phyloP scores from a whole-genome alignment of 2,329 filamentous ascomycete species.

The Colletotrichum paranaense region DNA sequence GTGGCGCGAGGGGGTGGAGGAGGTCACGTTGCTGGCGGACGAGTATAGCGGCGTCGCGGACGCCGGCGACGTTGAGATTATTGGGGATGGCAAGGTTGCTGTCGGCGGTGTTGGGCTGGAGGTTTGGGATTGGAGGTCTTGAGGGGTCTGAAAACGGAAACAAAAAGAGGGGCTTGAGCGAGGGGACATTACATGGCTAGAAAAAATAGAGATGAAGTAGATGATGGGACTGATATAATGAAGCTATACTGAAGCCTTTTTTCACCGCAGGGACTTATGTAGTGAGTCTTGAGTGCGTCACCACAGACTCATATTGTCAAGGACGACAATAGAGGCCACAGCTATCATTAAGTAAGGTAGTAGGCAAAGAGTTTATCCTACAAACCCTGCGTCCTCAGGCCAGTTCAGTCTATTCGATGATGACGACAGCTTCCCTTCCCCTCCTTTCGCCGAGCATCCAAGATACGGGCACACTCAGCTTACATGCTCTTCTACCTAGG shows the following conservation, averaged over 20 bases:
- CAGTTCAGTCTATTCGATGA: too few species aligned
- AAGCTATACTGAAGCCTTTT: neutral
- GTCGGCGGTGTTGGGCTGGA: constrained; percentile 61
- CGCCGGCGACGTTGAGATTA: constrained; percentile 61
- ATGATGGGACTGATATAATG: neutral
- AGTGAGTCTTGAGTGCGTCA: neutral
- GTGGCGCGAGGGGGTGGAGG: constrained; percentile 33
- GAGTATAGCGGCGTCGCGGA: constrained; percentile 71
- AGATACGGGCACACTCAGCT: too few species aligned
- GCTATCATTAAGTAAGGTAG: too few species aligned
- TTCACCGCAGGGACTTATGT: neutral
- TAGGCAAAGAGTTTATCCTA: too few species aligned
- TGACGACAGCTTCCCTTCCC: too few species aligned
- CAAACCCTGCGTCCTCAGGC: too few species aligned
- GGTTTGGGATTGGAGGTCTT: constrained; percentile 47
- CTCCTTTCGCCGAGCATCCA: too few species aligned
- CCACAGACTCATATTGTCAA: neutral
- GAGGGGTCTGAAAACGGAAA: neutral
- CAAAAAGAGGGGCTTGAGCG: neutral
- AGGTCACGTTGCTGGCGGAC: constrained; percentile 57
- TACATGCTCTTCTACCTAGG: too few species aligned
- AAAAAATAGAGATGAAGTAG: neutral
- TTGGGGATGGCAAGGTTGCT: constrained; percentile 46
- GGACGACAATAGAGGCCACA: neutral
- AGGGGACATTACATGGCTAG: neutral